Percentiles rank a stretch among this genome's conserved stretches.
phyloP scores from a whole-genome alignment of 2,329 filamentous ascomycete genomes.

The Hypoxylon rubiginosum region DNA sequence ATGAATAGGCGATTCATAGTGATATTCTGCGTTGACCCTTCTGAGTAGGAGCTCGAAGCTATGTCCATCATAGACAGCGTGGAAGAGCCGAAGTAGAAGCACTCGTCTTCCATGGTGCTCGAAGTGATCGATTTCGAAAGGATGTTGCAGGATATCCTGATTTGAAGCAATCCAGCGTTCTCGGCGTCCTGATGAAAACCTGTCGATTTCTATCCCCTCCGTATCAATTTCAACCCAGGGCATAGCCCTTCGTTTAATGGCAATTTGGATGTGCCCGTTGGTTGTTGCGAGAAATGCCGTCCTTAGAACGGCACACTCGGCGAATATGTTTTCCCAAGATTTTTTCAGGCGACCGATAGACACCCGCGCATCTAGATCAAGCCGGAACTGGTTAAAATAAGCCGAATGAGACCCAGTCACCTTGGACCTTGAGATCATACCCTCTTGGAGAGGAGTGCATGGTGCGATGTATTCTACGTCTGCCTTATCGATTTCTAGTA shows the following conservation, averaged over 20 bases:
- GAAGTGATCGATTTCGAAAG: slow-evolving; percentile 66
- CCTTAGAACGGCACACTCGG: slow-evolving; percentile 73
- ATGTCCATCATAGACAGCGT: slow-evolving; percentile 87
- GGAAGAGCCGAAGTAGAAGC: slow-evolving; percentile 80
- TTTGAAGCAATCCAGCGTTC: slow-evolving; percentile 69
- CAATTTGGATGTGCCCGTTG: slow-evolving; percentile 82
- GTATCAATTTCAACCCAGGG: slow-evolving; percentile 60
- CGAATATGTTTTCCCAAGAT: slow-evolving; percentile 70
- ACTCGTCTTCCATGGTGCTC: slow-evolving; percentile 46
- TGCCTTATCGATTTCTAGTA: slow-evolving; percentile 63
- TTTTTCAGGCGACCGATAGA: slow-evolving; percentile 62
- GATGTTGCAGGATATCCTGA: slow-evolving; percentile 60
- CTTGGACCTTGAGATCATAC: slow-evolving; percentile 81
- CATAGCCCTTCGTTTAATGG: slow-evolving; percentile 61
- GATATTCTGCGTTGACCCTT: slow-evolving; percentile 68
- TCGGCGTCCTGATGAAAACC: slow-evolving; percentile 54
- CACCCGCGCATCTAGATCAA: slow-evolving; percentile 63
- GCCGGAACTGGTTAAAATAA: slow-evolving; percentile 84
- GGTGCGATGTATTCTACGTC: slow-evolving; percentile 81
- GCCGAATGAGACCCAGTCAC: slow-evolving; percentile 65
- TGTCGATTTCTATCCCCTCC: slow-evolving; percentile 50
- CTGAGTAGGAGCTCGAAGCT: slow-evolving; percentile 78
- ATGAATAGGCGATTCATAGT: slow-evolving; percentile 42
- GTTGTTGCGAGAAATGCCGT: slow-evolving; percentile 79
- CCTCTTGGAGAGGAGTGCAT: slow-evolving; percentile 88